Percentiles rank a stretch among this genome's conserved stretches.
Conservation (phyloP, 2,329 filamentous ascomycete species). For the Diaporthe sp. region DNA sequence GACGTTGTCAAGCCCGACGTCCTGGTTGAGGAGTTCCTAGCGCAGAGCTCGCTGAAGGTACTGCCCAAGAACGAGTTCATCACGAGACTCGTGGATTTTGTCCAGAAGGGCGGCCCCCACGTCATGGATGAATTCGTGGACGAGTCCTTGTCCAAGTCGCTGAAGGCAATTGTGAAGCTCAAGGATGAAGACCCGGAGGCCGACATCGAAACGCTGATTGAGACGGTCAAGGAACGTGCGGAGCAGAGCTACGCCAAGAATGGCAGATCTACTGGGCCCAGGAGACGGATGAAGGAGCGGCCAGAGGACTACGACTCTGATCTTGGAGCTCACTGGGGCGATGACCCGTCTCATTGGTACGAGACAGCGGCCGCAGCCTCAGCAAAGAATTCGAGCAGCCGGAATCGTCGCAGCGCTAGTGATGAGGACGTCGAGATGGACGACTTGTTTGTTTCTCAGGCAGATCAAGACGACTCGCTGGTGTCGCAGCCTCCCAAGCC, state of each 20-base stretch:
- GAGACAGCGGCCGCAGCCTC: conserved; percentile 41
- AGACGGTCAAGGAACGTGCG: conserved; percentile 76
- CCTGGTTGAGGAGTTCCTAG: conserved; percentile 88
- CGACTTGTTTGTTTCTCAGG: conserved; percentile 45
- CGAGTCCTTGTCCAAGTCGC: conserved; percentile 78
- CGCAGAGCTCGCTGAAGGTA: conserved; percentile 90
- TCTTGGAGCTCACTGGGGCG: conserved; percentile 87
- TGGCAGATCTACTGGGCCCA: conserved; percentile 65
- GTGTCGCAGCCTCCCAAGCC: conserved; percentile 60
- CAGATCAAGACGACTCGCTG: conserved; percentile 60
- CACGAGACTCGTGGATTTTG: conserved; percentile 92
- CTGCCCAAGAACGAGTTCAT: conserved; percentile 93
- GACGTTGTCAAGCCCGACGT: conserved; percentile 90
- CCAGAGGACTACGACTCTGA: conserved; percentile 92
- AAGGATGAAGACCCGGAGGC: conserved; percentile 75
- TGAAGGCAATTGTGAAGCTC: conserved; percentile 77
- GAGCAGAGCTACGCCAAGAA: conserved; percentile 77
- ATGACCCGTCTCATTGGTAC: conserved; percentile 78
- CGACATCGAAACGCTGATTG: conserved; percentile 81
- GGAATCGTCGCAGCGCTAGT: conserved; percentile 55
- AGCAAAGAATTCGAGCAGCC: conserved; percentile 45
- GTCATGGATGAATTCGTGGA: conserved; percentile 87
- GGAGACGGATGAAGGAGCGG: conserved; percentile 76
- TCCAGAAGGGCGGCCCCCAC: conserved; percentile 95
- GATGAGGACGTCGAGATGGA: conserved; percentile 67